phyloP scores from a whole-genome alignment of 345 rosid species.

The Citrus cavaleriei region DNA sequence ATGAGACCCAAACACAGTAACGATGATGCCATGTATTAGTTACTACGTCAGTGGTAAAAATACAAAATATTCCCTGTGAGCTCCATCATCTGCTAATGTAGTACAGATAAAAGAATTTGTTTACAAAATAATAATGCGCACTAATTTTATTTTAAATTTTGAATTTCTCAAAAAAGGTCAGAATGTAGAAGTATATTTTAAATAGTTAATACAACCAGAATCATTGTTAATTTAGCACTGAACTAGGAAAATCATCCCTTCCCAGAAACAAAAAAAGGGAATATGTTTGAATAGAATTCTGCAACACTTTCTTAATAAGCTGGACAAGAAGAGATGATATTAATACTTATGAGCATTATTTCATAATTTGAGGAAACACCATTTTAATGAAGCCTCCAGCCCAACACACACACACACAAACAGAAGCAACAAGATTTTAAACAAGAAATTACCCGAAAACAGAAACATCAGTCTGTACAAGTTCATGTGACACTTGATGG shows the following conservation, averaged over 20 bases:
- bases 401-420: not conserved
- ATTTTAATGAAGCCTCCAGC: not conserved
- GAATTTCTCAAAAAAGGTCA: not conserved
- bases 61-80: not conserved
- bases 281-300: not conserved
- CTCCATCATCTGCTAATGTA: not conserved
- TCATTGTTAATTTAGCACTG: not conserved
- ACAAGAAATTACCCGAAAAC: not conserved
- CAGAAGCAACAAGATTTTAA: not conserved
- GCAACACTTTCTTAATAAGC: not conserved
- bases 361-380: not conserved
- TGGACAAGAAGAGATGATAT: not conserved
- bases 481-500: not conserved
- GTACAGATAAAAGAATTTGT: not conserved
- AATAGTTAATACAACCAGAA: not conserved
- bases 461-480: not conserved
- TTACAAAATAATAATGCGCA: not conserved
- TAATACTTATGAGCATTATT: not conserved
- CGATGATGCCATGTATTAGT: not conserved
- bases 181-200: not conserved
- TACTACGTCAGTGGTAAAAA: not conserved
- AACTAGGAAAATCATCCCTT: not conserved
- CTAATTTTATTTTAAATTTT: not conserved
- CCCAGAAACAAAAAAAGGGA: too few relatives aligned
- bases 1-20: conserved; percentile 13